phyloP scores from a whole-genome alignment of 257 asterid species.

The Parsonsia alboflavescens region DNA sequence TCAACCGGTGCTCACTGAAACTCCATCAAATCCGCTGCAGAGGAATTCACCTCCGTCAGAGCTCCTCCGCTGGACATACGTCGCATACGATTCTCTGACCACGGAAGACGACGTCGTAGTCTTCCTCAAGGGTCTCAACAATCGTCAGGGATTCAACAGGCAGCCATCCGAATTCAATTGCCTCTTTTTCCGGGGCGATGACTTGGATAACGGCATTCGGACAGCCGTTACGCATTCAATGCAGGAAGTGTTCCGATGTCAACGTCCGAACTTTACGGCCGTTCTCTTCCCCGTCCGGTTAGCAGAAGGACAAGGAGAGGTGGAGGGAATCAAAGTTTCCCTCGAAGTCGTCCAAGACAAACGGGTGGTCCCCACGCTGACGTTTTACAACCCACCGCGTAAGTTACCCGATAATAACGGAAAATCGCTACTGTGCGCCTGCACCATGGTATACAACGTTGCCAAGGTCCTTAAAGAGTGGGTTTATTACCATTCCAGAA shows the following conservation, averaged over 20 bases:
- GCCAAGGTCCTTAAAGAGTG: conserved; percentile 67
- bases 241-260: conserved; percentile 90
- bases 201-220: conserved; percentile 34
- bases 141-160: conserved; percentile 51
- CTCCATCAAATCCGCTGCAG: conserved; percentile 7
- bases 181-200: conserved; percentile 37
- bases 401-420: conserved; percentile 20
- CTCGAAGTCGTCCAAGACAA: conserved; percentile 42
- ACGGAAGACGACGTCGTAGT: conserved; percentile 65
- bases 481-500: conserved; percentile 61
- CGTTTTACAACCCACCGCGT: conserved; percentile 54
- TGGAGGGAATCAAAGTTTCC: conserved; percentile 34
- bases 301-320: neutral
- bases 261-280: conserved; percentile 33
- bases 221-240: conserved; percentile 61
- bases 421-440: conserved; percentile 60
- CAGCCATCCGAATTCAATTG: conserved; percentile 52
- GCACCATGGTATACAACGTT: conserved; percentile 77
- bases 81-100: conserved; percentile 66
- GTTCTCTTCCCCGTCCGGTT: neutral
- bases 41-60: conserved; percentile 15
- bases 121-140: conserved; percentile 68
- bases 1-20: conserved; percentile 43
- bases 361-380: conserved; percentile 55
- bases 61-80: conserved; percentile 38